Conservation (phyloP, 345 rosid species). For the Moringa oleifera region DNA sequence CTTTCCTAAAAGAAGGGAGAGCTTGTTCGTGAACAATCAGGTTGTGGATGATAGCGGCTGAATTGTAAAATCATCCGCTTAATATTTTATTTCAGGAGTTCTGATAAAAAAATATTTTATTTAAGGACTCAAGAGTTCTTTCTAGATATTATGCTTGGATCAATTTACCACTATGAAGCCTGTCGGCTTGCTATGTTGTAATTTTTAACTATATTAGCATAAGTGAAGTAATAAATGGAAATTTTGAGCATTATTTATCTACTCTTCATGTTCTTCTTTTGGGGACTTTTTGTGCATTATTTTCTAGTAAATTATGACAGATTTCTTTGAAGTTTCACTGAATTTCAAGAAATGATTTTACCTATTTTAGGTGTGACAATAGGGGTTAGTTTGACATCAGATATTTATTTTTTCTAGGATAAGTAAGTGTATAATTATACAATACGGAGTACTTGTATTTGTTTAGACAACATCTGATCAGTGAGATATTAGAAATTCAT, state of each 20-base stretch:
- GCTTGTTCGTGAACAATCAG: conserved; percentile 48
- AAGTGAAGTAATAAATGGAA: conserved; percentile 13
- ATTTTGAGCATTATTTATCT: conserved; percentile 4
- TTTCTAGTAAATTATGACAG: too few species aligned
- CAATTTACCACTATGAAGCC: conserved; percentile 12
- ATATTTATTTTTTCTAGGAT: too few species aligned
- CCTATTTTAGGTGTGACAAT: too few species aligned
- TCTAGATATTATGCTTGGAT: conserved; percentile 7
- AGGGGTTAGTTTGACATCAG: too few species aligned
- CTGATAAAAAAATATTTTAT: neutral
- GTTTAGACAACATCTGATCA: too few species aligned
- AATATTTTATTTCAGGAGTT: neutral
- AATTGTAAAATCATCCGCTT: conserved; percentile 14
- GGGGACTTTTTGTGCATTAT: too few species aligned
- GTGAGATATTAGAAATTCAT: too few species aligned
- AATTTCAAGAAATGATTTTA: too few species aligned
- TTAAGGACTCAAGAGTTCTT: neutral
- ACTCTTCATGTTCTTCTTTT: too few species aligned
- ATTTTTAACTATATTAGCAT: conserved; percentile 10
- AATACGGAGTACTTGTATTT: too few species aligned
- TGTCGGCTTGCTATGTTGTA: conserved; percentile 22
- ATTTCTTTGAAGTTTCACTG: too few species aligned
- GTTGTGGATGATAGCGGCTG: conserved; percentile 48
- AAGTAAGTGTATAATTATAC: too few species aligned
- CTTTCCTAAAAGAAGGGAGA: conserved; percentile 61